These are phyloP conservation scores for Cryomyces minteri DNA, from an alignment of 495 filamentous ascomycete genomes.

Conservation along the genomic window DNA sequence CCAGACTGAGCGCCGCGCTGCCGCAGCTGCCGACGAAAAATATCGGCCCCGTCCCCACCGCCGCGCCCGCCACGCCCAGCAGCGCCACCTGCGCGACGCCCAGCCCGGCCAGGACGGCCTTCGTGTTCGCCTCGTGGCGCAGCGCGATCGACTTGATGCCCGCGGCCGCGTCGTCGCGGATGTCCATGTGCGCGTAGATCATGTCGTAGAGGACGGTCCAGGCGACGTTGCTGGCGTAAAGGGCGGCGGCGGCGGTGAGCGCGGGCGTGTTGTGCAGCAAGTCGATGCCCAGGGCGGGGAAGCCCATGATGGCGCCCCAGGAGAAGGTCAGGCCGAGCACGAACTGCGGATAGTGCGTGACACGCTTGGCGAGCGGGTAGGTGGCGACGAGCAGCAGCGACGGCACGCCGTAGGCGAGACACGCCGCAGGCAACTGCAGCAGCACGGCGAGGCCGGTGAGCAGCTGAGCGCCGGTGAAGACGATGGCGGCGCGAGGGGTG, in stretches of 20 bases:
- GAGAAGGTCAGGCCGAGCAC: slow-evolving; percentile 87
- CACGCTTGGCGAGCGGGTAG: slow-evolving; percentile 84
- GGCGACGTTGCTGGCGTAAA: slow-evolving; percentile 74
- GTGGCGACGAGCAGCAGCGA: slow-evolving; percentile 61
- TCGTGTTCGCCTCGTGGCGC: slow-evolving; percentile 74
- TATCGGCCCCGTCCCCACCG: slow-evolving; percentile 57
- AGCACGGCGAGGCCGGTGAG: slow-evolving; percentile 66
- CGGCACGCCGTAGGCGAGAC: slow-evolving; percentile 76
- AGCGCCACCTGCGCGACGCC: slow-evolving; percentile 38
- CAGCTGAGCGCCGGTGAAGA: slow-evolving; percentile 70
- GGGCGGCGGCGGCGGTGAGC: slow-evolving; percentile 43
- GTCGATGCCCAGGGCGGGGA: slow-evolving; percentile 78
- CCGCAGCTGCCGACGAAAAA: slow-evolving; percentile 80
- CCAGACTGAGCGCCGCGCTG: slow-evolving; percentile 55
- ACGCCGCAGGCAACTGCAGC: slow-evolving; percentile 67
- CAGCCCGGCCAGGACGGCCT: slow-evolving; percentile 60
- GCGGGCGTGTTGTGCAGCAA: slow-evolving; percentile 46
- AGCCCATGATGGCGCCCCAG: slow-evolving; percentile 95
- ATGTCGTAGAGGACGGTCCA: slow-evolving; percentile 98
- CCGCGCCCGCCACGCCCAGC: slow-evolving; percentile 55
- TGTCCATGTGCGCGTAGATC: slow-evolving; percentile 98
- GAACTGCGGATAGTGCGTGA: slow-evolving; percentile 88
- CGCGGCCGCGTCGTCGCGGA: slow-evolving; percentile 78
- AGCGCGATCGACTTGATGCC: slow-evolving; percentile 94
- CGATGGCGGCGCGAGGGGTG: slow-evolving; percentile 42